Base-by-base conservation (phyloP, 228 moss, liverwort and hornwort species). In the Sphagnum magellanicum region DNA sequence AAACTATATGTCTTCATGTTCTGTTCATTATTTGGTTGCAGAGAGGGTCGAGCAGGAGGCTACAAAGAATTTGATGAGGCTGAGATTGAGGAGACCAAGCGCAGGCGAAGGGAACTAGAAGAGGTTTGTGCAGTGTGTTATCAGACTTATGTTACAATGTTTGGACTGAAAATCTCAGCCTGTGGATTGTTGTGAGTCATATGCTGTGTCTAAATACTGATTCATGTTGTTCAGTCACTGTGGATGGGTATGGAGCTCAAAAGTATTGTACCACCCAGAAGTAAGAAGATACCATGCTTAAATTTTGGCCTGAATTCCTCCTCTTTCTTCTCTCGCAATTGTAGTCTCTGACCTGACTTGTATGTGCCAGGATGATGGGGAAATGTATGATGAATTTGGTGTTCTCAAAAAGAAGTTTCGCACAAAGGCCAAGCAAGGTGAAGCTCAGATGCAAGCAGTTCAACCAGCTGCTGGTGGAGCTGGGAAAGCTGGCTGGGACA, bases 311-410 rank as follows among this genome's bases (percentile, higher is more conserved):
- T 32, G 32, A 32, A 32, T 32, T 32, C 32, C 32, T 3, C 32
- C 1, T 32, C 32, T 32, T 32, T 32, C 32, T 32, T 32, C 32
- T 32, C 32, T 3, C 3, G 32, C 32, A 32, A 32, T 32, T 32
- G 32, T 32, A 32, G 32, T 32, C 32, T 32, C 32, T 32, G 32
- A 32, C 32, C 32, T 32, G 32, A 32, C 32, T 32, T 32, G 32
- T 32, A 32, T 32, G 32, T 32, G 32, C 6, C 81, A 95, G 90
- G 95, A 95, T 67, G 92, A 95, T 48, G 95, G 92, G 50, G 95
- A 95, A 67, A 92, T 95, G 87, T 95, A 95, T 63, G 95, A 95
- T 63, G 95, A 95, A 70, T 95, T 92, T 73, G 95, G 95, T 48
- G 87, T 77, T 65, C 69, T 95, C 15, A 95, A 95, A 68, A 95